Evolutionary conservation across 371 early-diverging fungal genomes (phyloP).

Genomic region (Mucor velutinosus): DNA sequence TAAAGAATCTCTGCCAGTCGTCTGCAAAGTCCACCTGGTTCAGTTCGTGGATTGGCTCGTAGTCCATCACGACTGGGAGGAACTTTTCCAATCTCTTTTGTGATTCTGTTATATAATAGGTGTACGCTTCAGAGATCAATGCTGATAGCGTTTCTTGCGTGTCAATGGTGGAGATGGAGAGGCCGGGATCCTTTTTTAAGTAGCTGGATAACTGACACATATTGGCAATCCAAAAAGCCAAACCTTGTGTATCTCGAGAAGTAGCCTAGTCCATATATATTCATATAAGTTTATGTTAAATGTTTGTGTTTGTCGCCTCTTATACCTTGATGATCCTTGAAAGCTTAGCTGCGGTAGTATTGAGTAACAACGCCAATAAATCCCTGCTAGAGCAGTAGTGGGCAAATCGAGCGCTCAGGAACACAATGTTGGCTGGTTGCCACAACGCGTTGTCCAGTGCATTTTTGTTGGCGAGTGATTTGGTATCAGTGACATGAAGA

Average conservation of each 20-base stretch:
- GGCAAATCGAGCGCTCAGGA: conserved; percentile 88
- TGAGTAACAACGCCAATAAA: conserved; percentile 65
- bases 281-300: conserved; percentile 13
- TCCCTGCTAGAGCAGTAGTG: conserved; percentile 71
- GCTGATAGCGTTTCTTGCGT: conserved; percentile 68
- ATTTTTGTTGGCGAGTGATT: conserved; percentile 36
- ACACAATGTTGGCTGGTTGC: conserved; percentile 82
- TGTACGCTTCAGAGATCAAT: conserved; percentile 69
- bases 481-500: conserved; percentile 41
- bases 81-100: conserved; percentile 60
- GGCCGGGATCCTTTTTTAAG: conserved; percentile 75
- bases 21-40: conserved; percentile 65
- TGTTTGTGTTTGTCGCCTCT: not conserved
- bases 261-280: conserved; percentile 19
- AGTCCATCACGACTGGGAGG: conserved; percentile 70
- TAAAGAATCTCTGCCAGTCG: conserved; percentile 56
- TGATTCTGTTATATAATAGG: conserved; percentile 58
- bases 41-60: conserved; percentile 69
- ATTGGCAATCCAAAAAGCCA: conserved; percentile 85
- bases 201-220: conserved; percentile 73
- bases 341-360: conserved; percentile 55
- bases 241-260: conserved; percentile 24
- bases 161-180: conserved; percentile 61
- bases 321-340: conserved; percentile 54
- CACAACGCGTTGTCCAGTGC: conserved; percentile 45